These are phyloP conservation scores for Parietaria judaica DNA, from an alignment of 306 rosid genomes.

Conservation along the genomic window DNA sequence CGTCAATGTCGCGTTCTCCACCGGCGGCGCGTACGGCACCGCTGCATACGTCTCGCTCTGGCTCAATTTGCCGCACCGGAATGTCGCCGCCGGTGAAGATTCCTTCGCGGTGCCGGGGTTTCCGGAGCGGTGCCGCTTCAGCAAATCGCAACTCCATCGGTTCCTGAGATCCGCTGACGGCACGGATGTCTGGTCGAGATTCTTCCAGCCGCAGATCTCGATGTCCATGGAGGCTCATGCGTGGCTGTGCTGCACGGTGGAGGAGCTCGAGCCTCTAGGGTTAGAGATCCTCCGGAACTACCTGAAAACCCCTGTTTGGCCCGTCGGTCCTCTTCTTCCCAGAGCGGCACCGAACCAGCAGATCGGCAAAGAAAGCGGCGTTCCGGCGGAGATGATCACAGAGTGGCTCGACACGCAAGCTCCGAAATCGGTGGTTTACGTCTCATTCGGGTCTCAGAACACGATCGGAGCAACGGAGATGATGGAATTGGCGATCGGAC, in stretches of 20 bases:
- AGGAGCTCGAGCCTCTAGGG: conserved; percentile 55
- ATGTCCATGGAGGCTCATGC: conserved; percentile 35
- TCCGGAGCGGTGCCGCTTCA: conserved; percentile 40
- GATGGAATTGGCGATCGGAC: conserved; percentile 60
- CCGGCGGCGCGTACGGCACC: conserved; percentile 69
- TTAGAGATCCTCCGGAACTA: conserved; percentile 37
- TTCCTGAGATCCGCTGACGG: conserved; percentile 45
- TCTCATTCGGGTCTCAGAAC: conserved; percentile 85
- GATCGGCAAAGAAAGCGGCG: conserved; percentile 40
- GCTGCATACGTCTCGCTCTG: conserved; percentile 50
- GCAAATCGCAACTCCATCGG: conserved; percentile 37
- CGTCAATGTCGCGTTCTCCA: conserved; percentile 37
- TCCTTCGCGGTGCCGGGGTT: conserved; percentile 45
- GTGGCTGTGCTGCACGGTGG: conserved; percentile 62
- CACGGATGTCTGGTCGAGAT: conserved; percentile 44
- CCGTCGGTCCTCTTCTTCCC: conserved; percentile 50
- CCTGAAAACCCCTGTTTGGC: conserved; percentile 32
- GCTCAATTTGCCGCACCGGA: conserved; percentile 54
- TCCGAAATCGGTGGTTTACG: conserved; percentile 45
- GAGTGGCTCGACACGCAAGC: conserved; percentile 45
- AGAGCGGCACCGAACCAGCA: conserved; percentile 6
- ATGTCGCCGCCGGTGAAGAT: conserved; percentile 28
- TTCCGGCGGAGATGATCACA: conserved; percentile 33
- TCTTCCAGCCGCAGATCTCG: conserved; percentile 30
- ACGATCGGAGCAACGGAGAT: conserved; percentile 48